Evolutionary conservation across 2,329 filamentous ascomycete species (phyloP).

Genomic region (Gaeumannomyces sp.): DNA sequence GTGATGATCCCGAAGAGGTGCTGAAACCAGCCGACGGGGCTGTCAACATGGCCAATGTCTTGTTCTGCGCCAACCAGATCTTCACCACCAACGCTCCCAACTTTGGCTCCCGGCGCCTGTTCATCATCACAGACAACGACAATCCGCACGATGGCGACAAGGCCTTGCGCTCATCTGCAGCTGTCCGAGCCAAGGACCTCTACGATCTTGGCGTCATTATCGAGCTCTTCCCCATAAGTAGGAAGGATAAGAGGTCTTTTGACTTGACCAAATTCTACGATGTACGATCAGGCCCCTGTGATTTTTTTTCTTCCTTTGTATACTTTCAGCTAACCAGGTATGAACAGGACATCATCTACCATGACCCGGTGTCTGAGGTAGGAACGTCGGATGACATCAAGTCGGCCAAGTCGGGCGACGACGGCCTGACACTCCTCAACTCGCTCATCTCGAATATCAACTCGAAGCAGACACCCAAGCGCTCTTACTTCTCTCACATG

Average conservation of each 20-base stretch:
- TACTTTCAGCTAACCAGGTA: conserved; percentile 8
- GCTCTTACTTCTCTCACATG: conserved; percentile 81
- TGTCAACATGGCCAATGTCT: conserved; percentile 77
- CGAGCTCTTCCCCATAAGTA: conserved; percentile 85
- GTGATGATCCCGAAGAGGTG: conserved; percentile 62
- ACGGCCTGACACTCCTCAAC: conserved; percentile 57
- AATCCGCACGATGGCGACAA: conserved; percentile 73
- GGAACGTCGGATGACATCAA: conserved; percentile 52
- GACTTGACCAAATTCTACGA: conserved; percentile 87
- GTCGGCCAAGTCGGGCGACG: conserved; percentile 51
- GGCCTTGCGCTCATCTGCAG: conserved; percentile 65
- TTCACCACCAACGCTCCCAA: conserved; percentile 94
- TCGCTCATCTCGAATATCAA: conserved; percentile 90
- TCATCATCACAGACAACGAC: conserved; percentile 93
- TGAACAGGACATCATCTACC: conserved; percentile 80
- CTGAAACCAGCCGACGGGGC: conserved; percentile 54
- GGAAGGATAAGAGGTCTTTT: conserved; percentile 58
- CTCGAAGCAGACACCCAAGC: conserved; percentile 79
- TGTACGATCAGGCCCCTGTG: conserved; percentile 39
- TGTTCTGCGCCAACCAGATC: conserved; percentile 94
- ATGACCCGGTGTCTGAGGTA: conserved; percentile 65
- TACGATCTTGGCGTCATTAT: conserved; percentile 91
- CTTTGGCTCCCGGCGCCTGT: conserved; percentile 86
- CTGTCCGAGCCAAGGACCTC: conserved; percentile 85
- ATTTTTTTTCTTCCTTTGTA: too few relatives aligned